Percentiles rank a stretch among this genome's conserved stretches.
phyloP scores from a whole-genome alignment of 2,329 filamentous ascomycete species.

The Westerdykella ornata region DNA sequence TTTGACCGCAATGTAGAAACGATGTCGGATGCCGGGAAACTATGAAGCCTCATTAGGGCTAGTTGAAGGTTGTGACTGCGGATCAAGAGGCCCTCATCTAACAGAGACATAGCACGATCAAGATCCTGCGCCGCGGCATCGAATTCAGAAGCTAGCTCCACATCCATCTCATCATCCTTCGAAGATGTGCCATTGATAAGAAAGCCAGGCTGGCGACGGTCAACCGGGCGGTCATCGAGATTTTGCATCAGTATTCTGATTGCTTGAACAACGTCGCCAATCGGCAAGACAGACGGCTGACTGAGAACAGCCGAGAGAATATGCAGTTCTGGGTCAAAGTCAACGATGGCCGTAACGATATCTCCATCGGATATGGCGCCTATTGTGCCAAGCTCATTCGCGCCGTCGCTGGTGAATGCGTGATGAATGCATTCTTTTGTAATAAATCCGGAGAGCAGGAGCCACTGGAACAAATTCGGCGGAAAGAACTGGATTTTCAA shows the following conservation, averaged over 20 bases:
- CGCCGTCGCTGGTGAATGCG: constrained; percentile 28
- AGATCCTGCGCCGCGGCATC: constrained; percentile 50
- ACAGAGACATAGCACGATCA: constrained; percentile 59
- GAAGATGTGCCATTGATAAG: constrained; percentile 26
- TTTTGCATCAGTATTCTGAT: constrained; percentile 63
- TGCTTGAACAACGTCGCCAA: constrained; percentile 60
- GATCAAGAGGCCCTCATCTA: constrained; percentile 57
- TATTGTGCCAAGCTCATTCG: constrained; percentile 39
- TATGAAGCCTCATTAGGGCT: constrained; percentile 63
- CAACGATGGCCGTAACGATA: constrained; percentile 55
- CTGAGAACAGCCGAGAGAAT: constrained; percentile 60
- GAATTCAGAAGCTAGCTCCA: constrained; percentile 35
- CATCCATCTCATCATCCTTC: constrained; percentile 25
- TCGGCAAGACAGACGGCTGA: constrained; percentile 55
- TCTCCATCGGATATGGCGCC: constrained; percentile 53
- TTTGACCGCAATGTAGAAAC: constrained; percentile 57
- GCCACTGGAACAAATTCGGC: constrained; percentile 51
- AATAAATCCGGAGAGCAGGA: constrained; percentile 51
- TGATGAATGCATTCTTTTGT: constrained; percentile 42
- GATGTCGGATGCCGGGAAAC: constrained; percentile 55
- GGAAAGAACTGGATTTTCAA: constrained; percentile 43
- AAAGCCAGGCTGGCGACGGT: constrained; percentile 36
- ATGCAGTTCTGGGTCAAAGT: constrained; percentile 62
- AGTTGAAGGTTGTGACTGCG: constrained; percentile 59
- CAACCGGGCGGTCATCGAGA: constrained; percentile 46